Base-by-base conservation (phyloP, 371 early-diverging fungal species). In the Blakeslea trispora region DNA sequence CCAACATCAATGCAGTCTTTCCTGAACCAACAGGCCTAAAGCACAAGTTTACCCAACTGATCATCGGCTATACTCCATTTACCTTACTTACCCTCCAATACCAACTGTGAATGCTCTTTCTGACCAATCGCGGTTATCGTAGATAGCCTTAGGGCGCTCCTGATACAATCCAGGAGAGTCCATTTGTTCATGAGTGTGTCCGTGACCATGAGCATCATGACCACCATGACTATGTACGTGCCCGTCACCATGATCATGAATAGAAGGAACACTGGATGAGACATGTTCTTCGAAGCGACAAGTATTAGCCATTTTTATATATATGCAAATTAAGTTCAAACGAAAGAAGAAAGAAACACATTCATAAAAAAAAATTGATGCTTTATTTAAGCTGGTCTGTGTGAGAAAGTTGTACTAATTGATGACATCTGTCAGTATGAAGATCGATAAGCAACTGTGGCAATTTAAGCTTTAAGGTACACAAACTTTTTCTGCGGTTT, bases 91-190 rank as follows among this genome's bases (percentile, higher is more conserved):
- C 84, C 96, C 95, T 50, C 94, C 95, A 73, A 96, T 93, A 50
- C 96, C 96, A 28, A 96, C 88, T 39, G 97, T 96, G 67, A 94
- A 96, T 0, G 94, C 88, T 23, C 97, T 82, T 71, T 96, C 96
- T 11, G 75, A 78, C 93, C 93, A 96, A 69, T 94, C 89, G 15
- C 97, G 82, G 42, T 82, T 80, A 0, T 74, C 63, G 67, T 86
- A 90, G 34, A 76, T 77, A 15, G 93, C 89, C 49, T 82, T 65
- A 7, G 87, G 82, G 15, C 95, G 81, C 53, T 91, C 91, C n/a
- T 79, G 74, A 79, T 82, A 96, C 39, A 77, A 74, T 21, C 97
- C 97, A 0, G 95, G 93, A 57, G 88, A 84, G 50, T 94, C 95
- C 61, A 96, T 72, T 59, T 85, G 81, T 55, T 95, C 97, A 68